Base-by-base conservation (phyloP, 345 rosid genomes). In the Conringia planisiliqua region DNA sequence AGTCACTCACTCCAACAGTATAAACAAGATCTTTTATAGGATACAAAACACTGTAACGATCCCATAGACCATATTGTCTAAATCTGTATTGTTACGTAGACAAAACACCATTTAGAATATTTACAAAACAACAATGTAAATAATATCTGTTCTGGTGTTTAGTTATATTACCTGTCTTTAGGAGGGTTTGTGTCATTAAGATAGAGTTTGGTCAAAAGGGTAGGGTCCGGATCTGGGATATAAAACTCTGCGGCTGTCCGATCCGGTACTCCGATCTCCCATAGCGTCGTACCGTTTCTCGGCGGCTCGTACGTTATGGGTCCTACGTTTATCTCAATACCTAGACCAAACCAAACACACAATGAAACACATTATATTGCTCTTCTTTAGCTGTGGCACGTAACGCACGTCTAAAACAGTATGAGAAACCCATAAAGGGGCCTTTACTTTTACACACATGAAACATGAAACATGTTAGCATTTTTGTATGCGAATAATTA, bases 241-340 rank as follows among this genome's bases (percentile, higher is more conserved):
- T 59, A 85, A 74, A 87, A 94, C 55, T 91, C 97, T 6, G 83
- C 83, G 3, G 97, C 97, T 1, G 79, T 81, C 14, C 97, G 88
- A 44, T 92, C 90, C 1, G 97, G 91, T 67, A 75, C 18, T n/a
- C 96, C 97, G 2, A 95, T 95, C 84, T 92, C 96, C 97, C 97
- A 92, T 9, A 90, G 22, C 2, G 99, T 95, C 0, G 86, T 86
- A 24, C 99, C 97, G 4, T 67, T 81, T 82, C 97, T 85, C 2
- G 88, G 99, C 14, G 97, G 93, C 65, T 80, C 57, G 48, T 83
- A 89, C 18, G 82, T 66, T 9, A 89, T 62, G 14, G 43, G 44
- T 4, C 89, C 88, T 69, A 91, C 39, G 54, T 84, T 60, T 36
- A 85, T 79, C 17, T 33, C 42, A 1, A 36, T 10, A 63, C 96